Evolutionary conservation across 139 green algal genomes (phyloP).

Genomic region (Haematococcus sp.): DNA sequence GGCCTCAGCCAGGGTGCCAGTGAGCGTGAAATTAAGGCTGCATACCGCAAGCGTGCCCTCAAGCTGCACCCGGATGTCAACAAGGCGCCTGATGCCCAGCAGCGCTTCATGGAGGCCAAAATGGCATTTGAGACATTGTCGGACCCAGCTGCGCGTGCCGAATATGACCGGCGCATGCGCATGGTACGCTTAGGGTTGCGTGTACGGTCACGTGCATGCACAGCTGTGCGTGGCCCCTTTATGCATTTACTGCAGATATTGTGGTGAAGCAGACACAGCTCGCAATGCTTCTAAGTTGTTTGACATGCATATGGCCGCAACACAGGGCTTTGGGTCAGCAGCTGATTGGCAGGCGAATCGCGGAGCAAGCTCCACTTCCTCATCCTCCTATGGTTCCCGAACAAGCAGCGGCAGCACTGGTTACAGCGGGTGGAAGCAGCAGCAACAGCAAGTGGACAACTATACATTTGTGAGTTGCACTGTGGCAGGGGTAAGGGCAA

Average conservation of each 20-base stretch:
- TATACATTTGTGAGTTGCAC: conserved; percentile 35
- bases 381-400: background rate
- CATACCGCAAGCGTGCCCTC: conserved; percentile 78
- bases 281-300: background rate
- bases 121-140: conserved; percentile 70
- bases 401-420: background rate
- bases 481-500: background rate
- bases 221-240: background rate
- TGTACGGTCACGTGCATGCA: background rate
- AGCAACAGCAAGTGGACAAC: conserved; percentile 21
- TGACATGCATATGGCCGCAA: too few species aligned
- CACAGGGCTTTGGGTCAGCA: conserved; percentile 2
- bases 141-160: conserved; percentile 31
- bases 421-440: background rate
- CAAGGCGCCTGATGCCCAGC: conserved; percentile 50
- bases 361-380: background rate
- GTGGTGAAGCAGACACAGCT: conserved; percentile 9
- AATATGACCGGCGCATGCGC: conserved; percentile 49
- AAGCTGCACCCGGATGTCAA: conserved; percentile 77
- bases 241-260: conserved; percentile 11
- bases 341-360: background rate
- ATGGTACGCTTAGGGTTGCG: too few species aligned
- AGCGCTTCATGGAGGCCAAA: conserved; percentile 80
- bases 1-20: conserved; percentile 48
- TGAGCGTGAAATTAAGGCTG: conserved; percentile 70